Evolutionary conservation across 164 flowering plant genomes (phyloP), one percentile per base, ranked within the genome.

Genomic region (Tetrastigma voinierianum): DNA sequence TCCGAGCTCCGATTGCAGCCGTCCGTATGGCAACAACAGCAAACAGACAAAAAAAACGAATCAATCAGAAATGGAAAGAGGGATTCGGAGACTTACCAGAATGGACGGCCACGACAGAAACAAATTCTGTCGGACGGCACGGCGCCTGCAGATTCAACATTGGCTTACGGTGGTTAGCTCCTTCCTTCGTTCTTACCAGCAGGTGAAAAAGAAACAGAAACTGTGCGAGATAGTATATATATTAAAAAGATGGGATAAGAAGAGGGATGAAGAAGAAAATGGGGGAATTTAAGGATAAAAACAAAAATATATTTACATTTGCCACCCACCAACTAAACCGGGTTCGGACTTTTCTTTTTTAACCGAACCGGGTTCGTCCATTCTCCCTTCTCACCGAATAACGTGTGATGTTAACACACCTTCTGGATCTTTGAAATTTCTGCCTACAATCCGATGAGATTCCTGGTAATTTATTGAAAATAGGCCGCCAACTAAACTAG

Each of bases 61-160:
- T 62, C 72, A 73, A 73, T 62, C 66, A 73, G 73, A n/a, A 66
- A 19, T 74, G 12, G 51, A 10, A 54, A 43, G 10, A 61, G 67
- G 67, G 77, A 51, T 68, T 59, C 4, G 49, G 58, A 47, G 51
- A 77, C 80, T 74, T 71, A 75, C 79, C 79, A 52, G 77, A 67
- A 68, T 61, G 43, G 51, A 46, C 47, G 69, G 17, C 62, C 78
- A 71, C 69, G 46, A 60, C 23, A 23, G 43, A 45, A 32, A 32
- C 40, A 32, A 32, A 32, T 32, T 32, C 40, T 32, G 40, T 3
- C 40, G 6, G 40, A 32, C 7, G 40, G 40, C 0, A 32, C 40
- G 40, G 40, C 40, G 40, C 40, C 40, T 32, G 40, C 7, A 4
- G 40, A 32, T 32, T 32, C 40, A 32, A 7, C 40, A 32, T 51